Evolutionary conservation across 257 asterid genomes (phyloP).

Genomic region (Nicotiana noctiflora): DNA sequence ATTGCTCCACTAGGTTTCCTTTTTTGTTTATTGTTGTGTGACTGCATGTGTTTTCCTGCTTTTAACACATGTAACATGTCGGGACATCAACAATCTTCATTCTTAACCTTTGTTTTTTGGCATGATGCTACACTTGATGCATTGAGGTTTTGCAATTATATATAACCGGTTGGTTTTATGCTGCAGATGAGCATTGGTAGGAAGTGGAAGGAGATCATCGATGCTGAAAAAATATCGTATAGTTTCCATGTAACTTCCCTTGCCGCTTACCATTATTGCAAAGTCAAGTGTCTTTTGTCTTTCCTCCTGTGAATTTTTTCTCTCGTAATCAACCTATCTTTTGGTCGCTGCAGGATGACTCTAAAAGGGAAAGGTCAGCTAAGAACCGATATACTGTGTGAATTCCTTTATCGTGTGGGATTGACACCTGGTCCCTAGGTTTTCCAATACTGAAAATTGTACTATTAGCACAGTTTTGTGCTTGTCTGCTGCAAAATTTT

Average conservation of each 20-base stretch:
- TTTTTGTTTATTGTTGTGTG: not conserved
- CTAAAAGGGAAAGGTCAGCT: conserved; percentile 55
- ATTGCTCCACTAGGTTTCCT: not conserved
- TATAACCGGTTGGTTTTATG: not conserved
- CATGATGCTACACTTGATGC: not conserved
- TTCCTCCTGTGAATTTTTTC: not conserved
- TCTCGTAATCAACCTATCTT: not conserved
- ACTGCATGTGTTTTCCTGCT: not conserved
- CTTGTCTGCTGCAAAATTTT: not conserved
- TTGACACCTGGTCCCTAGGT: not conserved
- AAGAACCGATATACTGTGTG: conserved; percentile 54
- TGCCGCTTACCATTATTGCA: not conserved
- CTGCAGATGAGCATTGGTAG: conserved; percentile 84
- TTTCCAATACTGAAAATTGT: not conserved
- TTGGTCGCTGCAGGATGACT: conserved; percentile 57
- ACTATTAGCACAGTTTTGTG: not conserved
- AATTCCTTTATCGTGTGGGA: conserved; percentile 10
- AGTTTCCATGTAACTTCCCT: conserved; percentile 50
- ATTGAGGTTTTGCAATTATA: not conserved
- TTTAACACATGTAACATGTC: not conserved
- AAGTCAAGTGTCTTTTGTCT: not conserved
- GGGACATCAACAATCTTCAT: not conserved
- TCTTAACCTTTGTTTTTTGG: not conserved
- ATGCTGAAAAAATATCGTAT: conserved; percentile 56
- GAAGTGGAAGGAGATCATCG: conserved; percentile 86